Evolutionary conservation across 495 filamentous ascomycete genomes (phyloP).

Genomic region (Achaetomiella virescens): DNA sequence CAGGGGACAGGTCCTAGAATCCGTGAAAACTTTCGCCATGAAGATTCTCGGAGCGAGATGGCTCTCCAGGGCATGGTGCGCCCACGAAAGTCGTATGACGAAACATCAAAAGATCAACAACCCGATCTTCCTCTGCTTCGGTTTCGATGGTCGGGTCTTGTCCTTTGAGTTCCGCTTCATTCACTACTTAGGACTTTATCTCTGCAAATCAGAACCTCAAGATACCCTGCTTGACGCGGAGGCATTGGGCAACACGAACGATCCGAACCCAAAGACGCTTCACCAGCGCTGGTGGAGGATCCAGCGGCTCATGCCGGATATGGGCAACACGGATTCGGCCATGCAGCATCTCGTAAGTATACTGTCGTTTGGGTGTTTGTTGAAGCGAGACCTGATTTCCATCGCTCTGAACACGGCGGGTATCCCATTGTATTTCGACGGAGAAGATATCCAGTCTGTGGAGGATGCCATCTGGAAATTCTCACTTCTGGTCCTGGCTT

Average conservation of each 20-base stretch:
- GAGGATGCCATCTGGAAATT: constrained; percentile 21
- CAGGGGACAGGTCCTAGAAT: background rate
- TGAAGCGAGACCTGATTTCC: constrained; percentile 20
- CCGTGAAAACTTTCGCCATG: constrained; percentile 6
- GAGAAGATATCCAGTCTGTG: background rate
- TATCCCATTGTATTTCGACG: constrained; percentile 18
- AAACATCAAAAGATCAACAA: constrained; percentile 15
- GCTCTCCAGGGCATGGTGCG: constrained; percentile 25
- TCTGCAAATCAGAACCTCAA: background rate
- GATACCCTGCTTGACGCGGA: background rate
- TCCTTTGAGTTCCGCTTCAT: constrained; percentile 23
- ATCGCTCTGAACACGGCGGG: constrained; percentile 23
- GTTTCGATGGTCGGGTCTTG: constrained; percentile 9
- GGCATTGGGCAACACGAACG: background rate
- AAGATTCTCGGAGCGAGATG: constrained; percentile 21
- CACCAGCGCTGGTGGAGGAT: constrained; percentile 14
- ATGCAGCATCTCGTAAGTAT: constrained; percentile 22
- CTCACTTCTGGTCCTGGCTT: constrained; percentile 14
- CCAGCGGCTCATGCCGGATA: constrained; percentile 8
- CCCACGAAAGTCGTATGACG: constrained; percentile 21
- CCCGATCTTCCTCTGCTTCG: constrained; percentile 23
- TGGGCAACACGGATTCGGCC: background rate
- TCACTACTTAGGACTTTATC: constrained; percentile 9
- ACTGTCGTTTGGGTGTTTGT: constrained; percentile 14
- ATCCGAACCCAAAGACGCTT: constrained; percentile 11